Percentiles rank a stretch among this genome's conserved stretches.
Evolutionary conservation across 768 basidiomycete species (phyloP).

Genomic region (Amanita polypyramis): DNA sequence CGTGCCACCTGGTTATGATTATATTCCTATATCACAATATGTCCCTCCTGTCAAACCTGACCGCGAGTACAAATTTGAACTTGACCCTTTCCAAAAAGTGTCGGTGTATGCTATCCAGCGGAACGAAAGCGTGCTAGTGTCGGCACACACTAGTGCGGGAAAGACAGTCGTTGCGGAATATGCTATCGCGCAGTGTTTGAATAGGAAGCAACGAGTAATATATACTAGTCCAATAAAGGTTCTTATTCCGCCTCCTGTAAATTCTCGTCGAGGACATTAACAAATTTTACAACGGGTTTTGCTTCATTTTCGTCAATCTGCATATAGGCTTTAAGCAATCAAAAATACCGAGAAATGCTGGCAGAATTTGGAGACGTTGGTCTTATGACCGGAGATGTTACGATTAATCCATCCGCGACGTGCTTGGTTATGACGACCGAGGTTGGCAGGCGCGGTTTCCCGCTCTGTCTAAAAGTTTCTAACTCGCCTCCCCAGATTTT

Average conservation of each 20-base stretch:
- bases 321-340: conserved; percentile 88
- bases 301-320: conserved; percentile 8
- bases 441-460: conserved; percentile 30
- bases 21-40: conserved; percentile 84
- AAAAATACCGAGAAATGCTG: conserved; percentile 97
- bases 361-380: conserved; percentile 98
- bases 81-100: conserved; percentile 96
- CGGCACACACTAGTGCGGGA: conserved; percentile 97
- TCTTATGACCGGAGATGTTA: conserved; percentile 98
- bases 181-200: conserved; percentile 93
- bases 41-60: conserved; percentile 86
- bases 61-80: conserved; percentile 88
- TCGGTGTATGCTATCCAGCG: conserved; percentile 93
- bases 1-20: conserved; percentile 85
- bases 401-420: conserved; percentile 93
- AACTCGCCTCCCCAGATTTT: conserved; percentile 55
- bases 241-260: conserved; percentile 7
- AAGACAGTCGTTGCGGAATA: conserved; percentile 99
- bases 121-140: conserved; percentile 95
- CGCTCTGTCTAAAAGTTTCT: neutral
- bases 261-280: neutral
- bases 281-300: neutral
- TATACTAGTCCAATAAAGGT: conserved; percentile 99
- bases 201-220: conserved; percentile 90
- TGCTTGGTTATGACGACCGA: conserved; percentile 99